Evolutionary conservation across 768 basidiomycete genomes (phyloP).

Genomic region (Clavulina sp.): DNA sequence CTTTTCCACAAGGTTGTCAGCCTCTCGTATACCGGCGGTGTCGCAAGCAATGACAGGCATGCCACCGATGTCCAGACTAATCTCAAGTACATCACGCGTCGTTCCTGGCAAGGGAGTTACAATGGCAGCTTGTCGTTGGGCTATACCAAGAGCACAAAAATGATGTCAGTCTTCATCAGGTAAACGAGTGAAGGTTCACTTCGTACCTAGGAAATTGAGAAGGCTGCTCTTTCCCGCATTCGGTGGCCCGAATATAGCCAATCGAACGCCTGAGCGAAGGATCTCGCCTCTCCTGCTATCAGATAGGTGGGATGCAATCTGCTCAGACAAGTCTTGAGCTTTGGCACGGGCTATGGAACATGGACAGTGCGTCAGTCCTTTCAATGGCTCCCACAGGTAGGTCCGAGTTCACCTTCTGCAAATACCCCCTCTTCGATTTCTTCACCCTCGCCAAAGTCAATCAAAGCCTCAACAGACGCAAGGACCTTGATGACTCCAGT

Average conservation of each 20-base stretch:
- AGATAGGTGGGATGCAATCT: slow-evolving; percentile 38
- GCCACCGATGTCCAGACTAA: slow-evolving; percentile 78
- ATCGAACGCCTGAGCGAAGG: slow-evolving; percentile 58
- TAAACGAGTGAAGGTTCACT: not conserved
- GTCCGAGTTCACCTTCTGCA: slow-evolving; percentile 36
- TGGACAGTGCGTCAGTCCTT: not conserved
- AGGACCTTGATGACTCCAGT: slow-evolving; percentile 51
- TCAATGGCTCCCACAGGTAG: not conserved
- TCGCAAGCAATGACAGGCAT: slow-evolving; percentile 67
- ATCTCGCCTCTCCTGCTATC: slow-evolving; percentile 73
- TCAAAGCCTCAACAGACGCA: slow-evolving; percentile 69
- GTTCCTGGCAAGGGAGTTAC: slow-evolving; percentile 79
- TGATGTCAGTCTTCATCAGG: not conserved
- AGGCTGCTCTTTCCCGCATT: slow-evolving; percentile 90
- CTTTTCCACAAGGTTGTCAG: slow-evolving; percentile 52
- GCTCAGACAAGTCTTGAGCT: slow-evolving; percentile 30
- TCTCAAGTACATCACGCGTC: slow-evolving; percentile 70
- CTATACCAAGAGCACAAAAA: slow-evolving; percentile 22
- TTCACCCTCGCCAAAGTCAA: slow-evolving; percentile 88
- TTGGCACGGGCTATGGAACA: slow-evolving; percentile 31
- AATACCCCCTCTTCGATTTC: slow-evolving; percentile 72
- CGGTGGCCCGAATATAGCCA: slow-evolving; percentile 83
- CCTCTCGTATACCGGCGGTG: slow-evolving; percentile 66
- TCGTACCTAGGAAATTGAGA: slow-evolving; percentile 62
- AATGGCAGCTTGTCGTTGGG: slow-evolving; percentile 76